Evolutionary conservation across 306 rosid genomes (phyloP), one percentile per base, ranked within the genome.

Genomic region (Inga oerstediana): DNA sequence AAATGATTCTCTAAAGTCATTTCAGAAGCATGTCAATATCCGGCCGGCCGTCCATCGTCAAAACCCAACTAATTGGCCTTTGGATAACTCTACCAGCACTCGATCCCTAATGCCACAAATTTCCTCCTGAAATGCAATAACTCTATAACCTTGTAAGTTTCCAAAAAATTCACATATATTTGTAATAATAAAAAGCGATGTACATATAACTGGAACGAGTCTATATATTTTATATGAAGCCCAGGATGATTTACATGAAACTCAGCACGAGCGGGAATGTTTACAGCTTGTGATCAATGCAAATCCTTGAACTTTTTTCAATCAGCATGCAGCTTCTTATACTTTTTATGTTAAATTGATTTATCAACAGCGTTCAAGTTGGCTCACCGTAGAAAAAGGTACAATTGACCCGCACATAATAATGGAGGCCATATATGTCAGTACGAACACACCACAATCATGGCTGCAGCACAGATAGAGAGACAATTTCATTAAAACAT

Each of bases 371-470:
- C 7, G 56, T 71, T 22, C 11, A 8, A 35, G 75, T 71, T 41
- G 75, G 37, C 75, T 71, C 37, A 71, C 75, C 54, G 35, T 22
- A 11, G 56, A 43, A 71, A 71, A 71, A n/a, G 75, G 52, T 22
- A 44, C 75, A 44, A 71, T 44, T 44, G 75, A n/a, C 56, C 75
- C 75, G 37, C 75, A 71, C 75, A 71, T 71, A 22, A 71, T 24
- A 24, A 71, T 22, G 54, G 75, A 71, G 75, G 75, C 75, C 75
- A 71, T 44, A 12, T 71, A 71, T 44, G 75, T 71, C 75, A 71
- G 51, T 12, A 71, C 56, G 15, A 71, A 71, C 35, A 71, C 20
- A n/a, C 75, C 75, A 44, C 75, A 71, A 22, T 71, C 75, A 71
- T 71, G 75, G 35, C 75, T 71, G 75, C 54, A 44, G 6, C 34